Evolutionary conservation across 257 asterid genomes (phyloP), one percentile per base, ranked within the genome.

Genomic region (Ballota nigra): DNA sequence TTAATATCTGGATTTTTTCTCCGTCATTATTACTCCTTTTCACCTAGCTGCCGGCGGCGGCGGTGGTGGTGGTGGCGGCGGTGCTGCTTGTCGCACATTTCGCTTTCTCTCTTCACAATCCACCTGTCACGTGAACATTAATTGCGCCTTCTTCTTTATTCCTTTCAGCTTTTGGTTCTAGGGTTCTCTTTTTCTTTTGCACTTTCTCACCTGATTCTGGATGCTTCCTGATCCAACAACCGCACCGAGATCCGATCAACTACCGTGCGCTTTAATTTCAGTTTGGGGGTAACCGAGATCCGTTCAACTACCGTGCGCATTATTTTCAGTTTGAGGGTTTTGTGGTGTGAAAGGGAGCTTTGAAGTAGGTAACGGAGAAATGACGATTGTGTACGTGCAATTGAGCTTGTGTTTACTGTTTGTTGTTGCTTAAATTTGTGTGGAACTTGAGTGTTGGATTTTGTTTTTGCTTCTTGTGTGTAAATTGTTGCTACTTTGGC

Each of bases 81-180:
- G 28, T 78, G 75, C 71, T 75, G 69, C 81, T 86, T 78, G 77
- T 73, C 80, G 82, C 88, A 76, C 83, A 83, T 86, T 85, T 83
- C 88, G 83, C 85, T 86, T 86, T 86, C 88, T 83, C 86, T 62
- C 72, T 77, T 81, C 84, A 79, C 88, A 85, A 85, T 83, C 83
- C 83, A 83, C 82, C 86, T 79, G 80, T 85, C 90, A 81, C 88
- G 90, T 86, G 88, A 86, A 81, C 75, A 76, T 72, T 83, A 66
- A 83, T 72, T 77, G 64, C 86, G 63, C 78, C 83, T 70, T 65
- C 57, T 51, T 23, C 63, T 31, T 60, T 41, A 45, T 71, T 64
- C 66, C 23, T 43, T 29, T 53, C 80, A 52, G 23, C 68, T 78
- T 62, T 47, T 34, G 63, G 31, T 69, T 71, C 75, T 70, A 56